Evolutionary conservation across 2,329 filamentous ascomycete species (phyloP).

Genomic region (Davidsoniella virescens): DNA sequence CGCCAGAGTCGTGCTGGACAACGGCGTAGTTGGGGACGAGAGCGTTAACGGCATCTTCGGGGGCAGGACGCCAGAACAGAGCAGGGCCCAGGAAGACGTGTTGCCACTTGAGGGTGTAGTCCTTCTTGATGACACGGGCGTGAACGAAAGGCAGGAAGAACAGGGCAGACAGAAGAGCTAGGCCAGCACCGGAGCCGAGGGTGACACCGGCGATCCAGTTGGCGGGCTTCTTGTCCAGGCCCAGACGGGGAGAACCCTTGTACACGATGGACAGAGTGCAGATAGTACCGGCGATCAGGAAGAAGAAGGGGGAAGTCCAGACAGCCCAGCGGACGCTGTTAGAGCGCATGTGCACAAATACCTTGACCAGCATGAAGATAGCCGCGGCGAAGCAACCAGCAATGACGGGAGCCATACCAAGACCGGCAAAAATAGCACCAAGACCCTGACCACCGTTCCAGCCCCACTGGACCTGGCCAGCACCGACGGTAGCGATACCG

Average conservation of each 20-base stretch:
- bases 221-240: slow-evolving; percentile 46
- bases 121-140: slow-evolving; percentile 51
- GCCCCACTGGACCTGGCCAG: slow-evolving; percentile 47
- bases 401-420: slow-evolving; percentile 54
- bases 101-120: slow-evolving; percentile 47
- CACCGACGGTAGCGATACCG: slow-evolving; percentile 50
- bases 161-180: slow-evolving; percentile 41
- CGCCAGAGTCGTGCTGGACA: slow-evolving; percentile 31
- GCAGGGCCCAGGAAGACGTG: slow-evolving; percentile 46
- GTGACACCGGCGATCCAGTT: slow-evolving; percentile 54
- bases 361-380: slow-evolving; percentile 60
- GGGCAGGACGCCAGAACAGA: slow-evolving; percentile 42
- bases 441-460: slow-evolving; percentile 54
- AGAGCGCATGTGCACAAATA: slow-evolving; percentile 52
- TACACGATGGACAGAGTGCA: slow-evolving; percentile 66
- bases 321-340: slow-evolving; percentile 59
- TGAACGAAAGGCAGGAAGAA: slow-evolving; percentile 62
- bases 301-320: slow-evolving; percentile 58
- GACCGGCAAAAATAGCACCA: slow-evolving; percentile 54
- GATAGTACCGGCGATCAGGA: slow-evolving; percentile 57
- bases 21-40: slow-evolving; percentile 62
- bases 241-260: slow-evolving; percentile 58
- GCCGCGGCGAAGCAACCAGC: slow-evolving; percentile 46
- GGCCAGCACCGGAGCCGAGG: slow-evolving; percentile 44
- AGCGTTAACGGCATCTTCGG: slow-evolving; percentile 35